phyloP scores from a whole-genome alignment of 805 yeast species.

The Cyberlindnera sargentensis region DNA sequence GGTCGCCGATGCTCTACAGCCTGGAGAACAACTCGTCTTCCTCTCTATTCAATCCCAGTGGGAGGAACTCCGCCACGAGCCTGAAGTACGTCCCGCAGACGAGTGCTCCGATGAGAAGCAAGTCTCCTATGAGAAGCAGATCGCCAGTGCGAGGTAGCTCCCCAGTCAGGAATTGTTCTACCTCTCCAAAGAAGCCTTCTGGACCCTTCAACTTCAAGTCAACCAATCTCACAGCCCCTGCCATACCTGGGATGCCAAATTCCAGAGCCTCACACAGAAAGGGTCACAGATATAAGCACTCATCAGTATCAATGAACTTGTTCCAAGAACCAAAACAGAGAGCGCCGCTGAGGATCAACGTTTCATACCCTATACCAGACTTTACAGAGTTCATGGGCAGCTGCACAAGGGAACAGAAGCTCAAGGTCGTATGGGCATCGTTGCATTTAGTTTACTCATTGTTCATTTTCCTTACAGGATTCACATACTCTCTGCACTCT shows the following conservation, averaged over 20 bases:
- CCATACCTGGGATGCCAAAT: conserved; percentile 27
- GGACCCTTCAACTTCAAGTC: conserved; percentile 63
- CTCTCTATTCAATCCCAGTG: conserved; percentile 21
- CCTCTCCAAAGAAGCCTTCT: conserved; percentile 21
- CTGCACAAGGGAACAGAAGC: conserved; percentile 49
- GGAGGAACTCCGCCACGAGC: conserved; percentile 20
- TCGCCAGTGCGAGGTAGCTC: conserved; percentile 26
- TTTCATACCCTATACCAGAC: conserved; percentile 39
- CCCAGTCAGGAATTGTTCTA: conserved; percentile 24
- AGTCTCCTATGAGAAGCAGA: conserved; percentile 24
- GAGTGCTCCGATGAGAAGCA: conserved; percentile 19
- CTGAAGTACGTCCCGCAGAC: conserved; percentile 22
- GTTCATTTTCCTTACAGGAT: conserved; percentile 53
- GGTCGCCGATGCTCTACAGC: conserved; percentile 8
- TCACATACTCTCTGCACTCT: conserved; percentile 47
- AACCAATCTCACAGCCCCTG: conserved; percentile 30
- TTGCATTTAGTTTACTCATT: conserved; percentile 51
- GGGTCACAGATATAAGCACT: conserved; percentile 93
- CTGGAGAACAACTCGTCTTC: conserved; percentile 18
- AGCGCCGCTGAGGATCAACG: conserved; percentile 74
- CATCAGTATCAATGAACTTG: conserved; percentile 92
- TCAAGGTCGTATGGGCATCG: conserved; percentile 51
- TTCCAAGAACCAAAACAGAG: conserved; percentile 86
- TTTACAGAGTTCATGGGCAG: conserved; percentile 54
- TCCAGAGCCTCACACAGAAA: conserved; percentile 67